phyloP scores from a whole-genome alignment of 495 filamentous ascomycete genomes.

The Ramalina peruviana region DNA sequence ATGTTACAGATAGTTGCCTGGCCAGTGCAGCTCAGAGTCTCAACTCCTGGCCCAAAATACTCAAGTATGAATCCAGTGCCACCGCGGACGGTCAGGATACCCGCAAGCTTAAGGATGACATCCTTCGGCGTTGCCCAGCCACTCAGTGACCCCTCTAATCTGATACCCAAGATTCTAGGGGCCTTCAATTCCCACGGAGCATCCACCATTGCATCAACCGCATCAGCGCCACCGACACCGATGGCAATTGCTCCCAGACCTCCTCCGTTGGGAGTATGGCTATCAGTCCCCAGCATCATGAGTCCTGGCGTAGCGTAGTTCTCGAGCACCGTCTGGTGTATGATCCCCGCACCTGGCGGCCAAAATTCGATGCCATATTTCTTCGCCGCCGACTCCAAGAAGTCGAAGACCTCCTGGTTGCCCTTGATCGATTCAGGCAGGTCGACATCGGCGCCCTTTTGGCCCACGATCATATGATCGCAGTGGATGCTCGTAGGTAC shows the following conservation, averaged over 20 bases:
- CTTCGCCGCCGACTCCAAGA: constrained; percentile 84
- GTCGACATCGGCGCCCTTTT: constrained; percentile 78
- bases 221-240: constrained; percentile 93
- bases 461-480: constrained; percentile 96
- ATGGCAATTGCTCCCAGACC: constrained; percentile 90
- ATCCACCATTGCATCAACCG: constrained; percentile 90
- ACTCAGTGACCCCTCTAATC: constrained; percentile 66
- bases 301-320: constrained; percentile 94
- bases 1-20: constrained; percentile 92
- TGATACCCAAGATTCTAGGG: constrained; percentile 76
- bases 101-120: constrained; percentile 79
- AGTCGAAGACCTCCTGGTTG: constrained; percentile 96
- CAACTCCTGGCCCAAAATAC: constrained; percentile 79
- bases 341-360: constrained; percentile 97
- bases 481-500: constrained; percentile 97
- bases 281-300: constrained; percentile 99
- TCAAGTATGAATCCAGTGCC: constrained; percentile 92
- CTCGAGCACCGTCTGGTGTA: constrained; percentile 95
- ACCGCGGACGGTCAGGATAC: constrained; percentile 81
- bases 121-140: constrained; percentile 94
- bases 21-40: constrained; percentile 79
- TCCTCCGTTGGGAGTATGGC: constrained; percentile 92
- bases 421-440: constrained; percentile 74
- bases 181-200: constrained; percentile 97
- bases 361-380: constrained; percentile 98